Evolutionary conservation across 75 land plant genomes (phyloP).

Genomic region (Pseudotsuga menziesii): DNA sequence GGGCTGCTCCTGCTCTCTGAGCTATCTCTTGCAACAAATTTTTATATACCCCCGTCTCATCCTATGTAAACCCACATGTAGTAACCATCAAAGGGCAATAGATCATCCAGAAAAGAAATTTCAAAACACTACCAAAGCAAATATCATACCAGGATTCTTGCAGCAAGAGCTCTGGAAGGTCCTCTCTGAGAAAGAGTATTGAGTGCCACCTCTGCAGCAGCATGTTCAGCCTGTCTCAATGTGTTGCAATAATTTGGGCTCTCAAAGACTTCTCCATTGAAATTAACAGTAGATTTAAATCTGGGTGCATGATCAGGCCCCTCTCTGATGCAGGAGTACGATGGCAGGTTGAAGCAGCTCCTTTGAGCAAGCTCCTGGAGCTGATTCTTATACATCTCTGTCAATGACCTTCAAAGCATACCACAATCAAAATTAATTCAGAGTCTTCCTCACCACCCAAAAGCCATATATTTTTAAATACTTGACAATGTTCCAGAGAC

Average conservation of each 20-base stretch:
- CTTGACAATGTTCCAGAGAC: too few relatives aligned
- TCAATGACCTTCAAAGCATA: too few relatives aligned
- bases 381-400: slow-evolving; percentile 73
- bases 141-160: slow-evolving; percentile 60
- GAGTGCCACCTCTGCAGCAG: slow-evolving; percentile 75
- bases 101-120: neutral
- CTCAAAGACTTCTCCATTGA: slow-evolving; percentile 75
- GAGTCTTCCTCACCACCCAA: too few relatives aligned
- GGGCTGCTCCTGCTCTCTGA: slow-evolving; percentile 92
- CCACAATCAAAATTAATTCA: too few relatives aligned
- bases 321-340: slow-evolving; percentile 69
- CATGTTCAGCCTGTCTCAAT: slow-evolving; percentile 73
- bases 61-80: slow-evolving; percentile 22
- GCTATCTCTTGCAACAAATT: slow-evolving; percentile 90
- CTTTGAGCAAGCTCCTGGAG: slow-evolving; percentile 83
- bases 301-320: slow-evolving; percentile 86
- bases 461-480: too few relatives aligned
- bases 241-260: slow-evolving; percentile 73
- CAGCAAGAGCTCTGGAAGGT: slow-evolving; percentile 71
- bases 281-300: slow-evolving; percentile 74
- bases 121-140: neutral
- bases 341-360: slow-evolving; percentile 88
- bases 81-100: neutral
- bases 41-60: slow-evolving; percentile 88
- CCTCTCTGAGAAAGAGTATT: slow-evolving; percentile 56